Evolutionary conservation across 768 basidiomycete species (phyloP).

Genomic region (Tylopilus plumbeoviolaceoides): DNA sequence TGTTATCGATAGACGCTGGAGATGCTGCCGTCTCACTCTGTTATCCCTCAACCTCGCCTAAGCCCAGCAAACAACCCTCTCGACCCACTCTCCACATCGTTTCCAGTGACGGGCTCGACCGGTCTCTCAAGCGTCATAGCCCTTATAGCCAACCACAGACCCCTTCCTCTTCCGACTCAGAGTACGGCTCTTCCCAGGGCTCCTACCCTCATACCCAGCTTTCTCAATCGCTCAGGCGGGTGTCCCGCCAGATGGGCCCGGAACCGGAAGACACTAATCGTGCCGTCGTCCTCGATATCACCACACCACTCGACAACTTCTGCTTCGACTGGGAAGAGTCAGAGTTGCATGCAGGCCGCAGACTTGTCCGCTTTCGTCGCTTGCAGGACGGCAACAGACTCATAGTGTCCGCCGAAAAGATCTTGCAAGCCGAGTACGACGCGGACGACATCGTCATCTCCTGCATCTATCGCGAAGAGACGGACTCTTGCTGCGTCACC

Average conservation of each 20-base stretch:
- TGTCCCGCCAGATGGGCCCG: slow-evolving; percentile 19
- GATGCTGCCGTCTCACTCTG: slow-evolving; percentile 1
- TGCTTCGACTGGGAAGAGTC: slow-evolving; percentile 57
- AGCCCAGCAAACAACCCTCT: slow-evolving; percentile 8
- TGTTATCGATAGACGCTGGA: slow-evolving; percentile 3
- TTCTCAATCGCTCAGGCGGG: slow-evolving; percentile 21
- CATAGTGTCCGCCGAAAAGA: slow-evolving; percentile 72
- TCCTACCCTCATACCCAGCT: slow-evolving; percentile 13
- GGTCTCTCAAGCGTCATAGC: slow-evolving; percentile 37
- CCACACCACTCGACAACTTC: slow-evolving; percentile 52
- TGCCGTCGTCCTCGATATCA: slow-evolving; percentile 57
- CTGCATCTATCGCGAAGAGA: slow-evolving; percentile 85
- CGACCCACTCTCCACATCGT: slow-evolving; percentile 28
- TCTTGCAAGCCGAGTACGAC: slow-evolving; percentile 69
- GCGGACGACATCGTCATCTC: slow-evolving; percentile 83
- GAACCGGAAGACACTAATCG: slow-evolving; percentile 43
- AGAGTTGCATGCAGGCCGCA: slow-evolving; percentile 66
- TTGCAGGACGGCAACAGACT: slow-evolving; percentile 73
- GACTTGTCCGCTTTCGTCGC: slow-evolving; percentile 84
- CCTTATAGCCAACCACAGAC: slow-evolving; percentile 37
- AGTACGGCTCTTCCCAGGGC: slow-evolving; percentile 27
- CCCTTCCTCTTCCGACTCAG: slow-evolving; percentile 41
- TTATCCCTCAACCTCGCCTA: neutral
- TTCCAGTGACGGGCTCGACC: slow-evolving; percentile 18
- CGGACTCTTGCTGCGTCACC: slow-evolving; percentile 79